Evolutionary conservation across 768 basidiomycete species (phyloP).

Genomic region (Phaffia tasmanica): DNA sequence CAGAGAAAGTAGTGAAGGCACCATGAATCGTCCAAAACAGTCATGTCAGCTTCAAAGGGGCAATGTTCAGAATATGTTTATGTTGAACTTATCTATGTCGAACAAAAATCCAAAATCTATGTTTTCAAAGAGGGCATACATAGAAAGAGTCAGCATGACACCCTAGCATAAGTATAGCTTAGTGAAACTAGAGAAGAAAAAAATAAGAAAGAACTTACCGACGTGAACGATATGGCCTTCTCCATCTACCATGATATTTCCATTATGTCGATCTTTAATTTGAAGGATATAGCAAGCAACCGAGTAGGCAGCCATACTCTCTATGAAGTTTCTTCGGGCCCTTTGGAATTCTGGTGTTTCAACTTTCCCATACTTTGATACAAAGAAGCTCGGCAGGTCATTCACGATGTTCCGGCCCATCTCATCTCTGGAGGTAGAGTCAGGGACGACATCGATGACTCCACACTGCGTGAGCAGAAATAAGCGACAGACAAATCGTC

Average conservation of each 20-base stretch:
- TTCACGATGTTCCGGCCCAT: constrained; percentile 99
- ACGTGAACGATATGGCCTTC: constrained; percentile 95
- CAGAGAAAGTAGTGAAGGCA: constrained; percentile 33
- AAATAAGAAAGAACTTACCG: constrained; percentile 46
- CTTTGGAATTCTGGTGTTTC: constrained; percentile 82
- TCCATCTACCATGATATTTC: constrained; percentile 99
- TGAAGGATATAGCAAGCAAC: constrained; percentile 95
- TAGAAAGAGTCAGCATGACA: constrained; percentile 10
- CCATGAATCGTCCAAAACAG: neutral
- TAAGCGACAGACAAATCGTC: neutral
- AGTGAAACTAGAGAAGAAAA: neutral
- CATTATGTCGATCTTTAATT: constrained; percentile 97
- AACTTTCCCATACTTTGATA: constrained; percentile 80
- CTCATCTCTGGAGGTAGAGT: constrained; percentile 94
- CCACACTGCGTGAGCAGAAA: constrained; percentile 55
- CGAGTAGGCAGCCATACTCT: constrained; percentile 98
- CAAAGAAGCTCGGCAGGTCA: constrained; percentile 85
- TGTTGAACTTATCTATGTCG: constrained; percentile 83
- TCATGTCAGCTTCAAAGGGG: neutral
- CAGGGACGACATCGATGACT: constrained; percentile 95
- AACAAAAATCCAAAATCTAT: constrained; percentile 90
- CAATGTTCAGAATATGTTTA: neutral
- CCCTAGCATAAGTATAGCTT: neutral
- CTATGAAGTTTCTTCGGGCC: constrained; percentile 90
- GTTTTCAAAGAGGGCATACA: constrained; percentile 24